Conservation (phyloP, 2,329 filamentous ascomycete species). For the Bertia moriformis region DNA sequence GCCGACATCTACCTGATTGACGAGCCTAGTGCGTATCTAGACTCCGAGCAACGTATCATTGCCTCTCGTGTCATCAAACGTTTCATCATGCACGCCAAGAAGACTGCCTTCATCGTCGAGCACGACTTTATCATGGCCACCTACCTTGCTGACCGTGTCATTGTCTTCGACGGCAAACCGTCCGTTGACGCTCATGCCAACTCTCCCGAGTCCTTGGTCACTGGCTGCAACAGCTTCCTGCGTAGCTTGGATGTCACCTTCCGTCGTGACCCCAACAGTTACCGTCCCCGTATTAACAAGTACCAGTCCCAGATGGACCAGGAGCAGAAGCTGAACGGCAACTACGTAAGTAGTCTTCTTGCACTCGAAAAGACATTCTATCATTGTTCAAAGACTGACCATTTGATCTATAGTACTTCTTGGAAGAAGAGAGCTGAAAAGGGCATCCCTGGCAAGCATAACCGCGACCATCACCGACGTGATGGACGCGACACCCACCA, state of each 20-base stretch:
- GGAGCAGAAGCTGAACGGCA: slow-evolving; percentile 85
- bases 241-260: slow-evolving; percentile 97
- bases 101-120: slow-evolving; percentile 97
- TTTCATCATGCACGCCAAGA: slow-evolving; percentile 99
- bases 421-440: slow-evolving; percentile 50
- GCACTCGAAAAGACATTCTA: background rate
- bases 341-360: slow-evolving; percentile 55
- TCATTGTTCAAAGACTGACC: slow-evolving; percentile 4
- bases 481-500: background rate
- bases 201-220: slow-evolving; percentile 77
- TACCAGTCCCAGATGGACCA: slow-evolving; percentile 87
- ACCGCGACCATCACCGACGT: background rate
- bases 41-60: slow-evolving; percentile 97
- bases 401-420: slow-evolving; percentile 64
- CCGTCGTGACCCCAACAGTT: slow-evolving; percentile 92
- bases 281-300: slow-evolving; percentile 97
- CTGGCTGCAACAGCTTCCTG: slow-evolving; percentile 90
- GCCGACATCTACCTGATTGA: slow-evolving; percentile 98
- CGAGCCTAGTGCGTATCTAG: slow-evolving; percentile 91
- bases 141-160: slow-evolving; percentile 72
- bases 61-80: slow-evolving; percentile 96
- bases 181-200: slow-evolving; percentile 81
- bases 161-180: slow-evolving; percentile 92
- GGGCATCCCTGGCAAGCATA: background rate
- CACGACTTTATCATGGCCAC: slow-evolving; percentile 98